Conservation (phyloP, 106 monocot species). For the Hemerocallis citrina region DNA sequence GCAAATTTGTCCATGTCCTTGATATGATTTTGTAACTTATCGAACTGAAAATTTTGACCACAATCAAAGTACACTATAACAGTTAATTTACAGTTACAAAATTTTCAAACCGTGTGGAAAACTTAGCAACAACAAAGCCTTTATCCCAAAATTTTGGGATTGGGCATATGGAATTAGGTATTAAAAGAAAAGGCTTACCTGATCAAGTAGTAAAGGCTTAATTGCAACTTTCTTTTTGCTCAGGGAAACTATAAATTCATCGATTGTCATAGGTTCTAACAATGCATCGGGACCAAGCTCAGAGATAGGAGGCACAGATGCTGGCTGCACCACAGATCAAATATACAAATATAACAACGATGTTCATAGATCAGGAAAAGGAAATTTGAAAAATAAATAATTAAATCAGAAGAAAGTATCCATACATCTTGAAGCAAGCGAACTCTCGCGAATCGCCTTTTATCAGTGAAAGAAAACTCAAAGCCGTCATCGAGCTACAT, state of each 20-base stretch:
- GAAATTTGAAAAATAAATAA: too few species aligned
- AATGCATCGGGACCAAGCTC: slow-evolving; percentile 94
- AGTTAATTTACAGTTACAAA: too few species aligned
- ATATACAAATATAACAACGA: too few species aligned
- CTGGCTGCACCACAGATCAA: slow-evolving; percentile 61
- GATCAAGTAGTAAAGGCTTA: slow-evolving; percentile 89
- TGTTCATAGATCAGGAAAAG: too few species aligned
- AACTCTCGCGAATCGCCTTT: slow-evolving; percentile 92
- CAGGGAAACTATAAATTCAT: slow-evolving; percentile 56
- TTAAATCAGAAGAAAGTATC: background rate
- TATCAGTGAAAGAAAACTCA: slow-evolving; percentile 96
- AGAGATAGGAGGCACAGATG: slow-evolving; percentile 76
- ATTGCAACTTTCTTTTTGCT: slow-evolving; percentile 65
- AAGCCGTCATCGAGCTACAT: slow-evolving; percentile 90
- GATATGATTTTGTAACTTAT: too few species aligned
- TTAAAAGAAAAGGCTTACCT: slow-evolving; percentile 53
- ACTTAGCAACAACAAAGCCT: too few species aligned
- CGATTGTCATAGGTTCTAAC: slow-evolving; percentile 55
- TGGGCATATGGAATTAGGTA: too few species aligned
- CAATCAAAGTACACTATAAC: too few species aligned
- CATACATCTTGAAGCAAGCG: slow-evolving; percentile 84
- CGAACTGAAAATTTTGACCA: too few species aligned
- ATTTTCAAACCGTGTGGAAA: too few species aligned
- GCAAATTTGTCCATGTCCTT: too few species aligned
- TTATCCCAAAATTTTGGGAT: too few species aligned